phyloP scores from a whole-genome alignment of 768 basidiomycete genomes.

The Piloderma croceum region DNA sequence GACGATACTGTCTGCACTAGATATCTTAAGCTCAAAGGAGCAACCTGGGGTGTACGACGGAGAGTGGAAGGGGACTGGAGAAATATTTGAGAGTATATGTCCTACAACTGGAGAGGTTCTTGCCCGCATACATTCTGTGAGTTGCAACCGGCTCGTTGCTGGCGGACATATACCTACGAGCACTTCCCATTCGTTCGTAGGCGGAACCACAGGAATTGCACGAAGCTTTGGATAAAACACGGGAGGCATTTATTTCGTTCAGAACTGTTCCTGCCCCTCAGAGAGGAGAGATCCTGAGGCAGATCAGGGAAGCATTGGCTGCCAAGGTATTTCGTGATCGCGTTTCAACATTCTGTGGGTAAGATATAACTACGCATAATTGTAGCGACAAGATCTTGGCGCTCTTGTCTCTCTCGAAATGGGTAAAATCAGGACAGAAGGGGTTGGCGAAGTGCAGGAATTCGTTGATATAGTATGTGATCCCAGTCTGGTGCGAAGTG shows the following conservation, averaged over 20 bases:
- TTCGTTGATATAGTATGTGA: conserved; percentile 85
- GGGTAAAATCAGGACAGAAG: conserved; percentile 90
- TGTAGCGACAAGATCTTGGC: conserved; percentile 71
- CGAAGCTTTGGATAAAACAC: conserved; percentile 57
- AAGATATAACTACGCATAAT: conserved; percentile 10
- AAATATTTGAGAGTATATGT: conserved; percentile 64
- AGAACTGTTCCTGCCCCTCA: conserved; percentile 80
- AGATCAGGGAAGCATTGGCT: conserved; percentile 78
- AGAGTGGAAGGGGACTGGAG: conserved; percentile 69
- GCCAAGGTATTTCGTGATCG: conserved; percentile 50
- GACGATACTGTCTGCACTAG: conserved; percentile 56
- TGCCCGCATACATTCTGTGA: conserved; percentile 65
- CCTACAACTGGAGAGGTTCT: conserved; percentile 86
- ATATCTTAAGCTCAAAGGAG: conserved; percentile 51
- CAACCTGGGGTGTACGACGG: conserved; percentile 79
- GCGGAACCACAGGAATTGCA: conserved; percentile 72
- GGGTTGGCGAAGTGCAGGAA: conserved; percentile 90
- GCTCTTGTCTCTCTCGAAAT: conserved; percentile 82
- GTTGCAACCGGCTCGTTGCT: conserved; percentile 18
- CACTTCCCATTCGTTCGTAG: conserved; percentile 28
- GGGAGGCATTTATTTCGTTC: conserved; percentile 68
- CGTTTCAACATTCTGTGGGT: conserved; percentile 2
- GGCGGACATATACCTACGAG: conserved; percentile 12
- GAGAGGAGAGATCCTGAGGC: conserved; percentile 82
- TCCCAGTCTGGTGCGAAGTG: conserved; percentile 2